These are phyloP conservation scores for Trichoderma citrinoviride DNA, from an alignment of 2,329 filamentous ascomycete species.

Conservation along the genomic window DNA sequence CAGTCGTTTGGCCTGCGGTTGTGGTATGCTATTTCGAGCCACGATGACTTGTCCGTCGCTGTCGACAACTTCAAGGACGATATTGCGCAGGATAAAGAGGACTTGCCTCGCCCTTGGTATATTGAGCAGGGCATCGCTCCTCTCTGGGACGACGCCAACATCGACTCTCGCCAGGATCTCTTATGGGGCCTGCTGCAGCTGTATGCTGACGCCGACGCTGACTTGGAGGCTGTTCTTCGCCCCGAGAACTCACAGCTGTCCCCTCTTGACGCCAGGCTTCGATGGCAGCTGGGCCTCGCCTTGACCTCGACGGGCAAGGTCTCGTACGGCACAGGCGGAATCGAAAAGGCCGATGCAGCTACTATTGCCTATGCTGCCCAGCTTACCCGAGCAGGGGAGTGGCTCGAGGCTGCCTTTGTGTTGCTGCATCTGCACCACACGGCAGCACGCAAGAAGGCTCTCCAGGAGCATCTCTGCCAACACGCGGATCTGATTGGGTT, in stretches of 20 bases:
- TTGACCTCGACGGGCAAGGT: slow-evolving; percentile 52
- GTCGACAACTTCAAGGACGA: slow-evolving; percentile 73
- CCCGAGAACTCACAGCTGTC: slow-evolving; percentile 75
- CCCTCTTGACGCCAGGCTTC: slow-evolving; percentile 70
- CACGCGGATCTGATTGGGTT: slow-evolving; percentile 66
- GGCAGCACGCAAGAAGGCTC: slow-evolving; percentile 60
- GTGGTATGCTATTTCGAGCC: slow-evolving; percentile 75
- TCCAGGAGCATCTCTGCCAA: slow-evolving; percentile 71
- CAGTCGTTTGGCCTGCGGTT: slow-evolving; percentile 88
- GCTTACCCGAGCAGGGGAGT: slow-evolving; percentile 62
- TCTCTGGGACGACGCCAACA: slow-evolving; percentile 59
- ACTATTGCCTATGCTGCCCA: slow-evolving; percentile 65
- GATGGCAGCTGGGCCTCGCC: slow-evolving; percentile 80
- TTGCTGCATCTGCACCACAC: slow-evolving; percentile 69
- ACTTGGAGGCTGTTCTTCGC: slow-evolving; percentile 68
- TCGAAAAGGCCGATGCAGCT: slow-evolving; percentile 62
- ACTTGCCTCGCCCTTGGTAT: slow-evolving; percentile 71
- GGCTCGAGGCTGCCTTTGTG: slow-evolving; percentile 72
- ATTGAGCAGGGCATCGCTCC: slow-evolving; percentile 56
- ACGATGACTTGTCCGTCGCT: slow-evolving; percentile 68
- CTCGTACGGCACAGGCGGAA: slow-evolving; percentile 52
- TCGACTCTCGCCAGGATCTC: slow-evolving; percentile 66
- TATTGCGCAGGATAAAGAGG: slow-evolving; percentile 67
- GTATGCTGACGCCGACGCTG: slow-evolving; percentile 60
- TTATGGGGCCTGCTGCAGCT: slow-evolving; percentile 85